A percentile compares a stretch with the other conserved stretches of the same genome.
phyloP scores from a whole-genome alignment of 139 green algal species.

The Haematococcus sp. region DNA sequence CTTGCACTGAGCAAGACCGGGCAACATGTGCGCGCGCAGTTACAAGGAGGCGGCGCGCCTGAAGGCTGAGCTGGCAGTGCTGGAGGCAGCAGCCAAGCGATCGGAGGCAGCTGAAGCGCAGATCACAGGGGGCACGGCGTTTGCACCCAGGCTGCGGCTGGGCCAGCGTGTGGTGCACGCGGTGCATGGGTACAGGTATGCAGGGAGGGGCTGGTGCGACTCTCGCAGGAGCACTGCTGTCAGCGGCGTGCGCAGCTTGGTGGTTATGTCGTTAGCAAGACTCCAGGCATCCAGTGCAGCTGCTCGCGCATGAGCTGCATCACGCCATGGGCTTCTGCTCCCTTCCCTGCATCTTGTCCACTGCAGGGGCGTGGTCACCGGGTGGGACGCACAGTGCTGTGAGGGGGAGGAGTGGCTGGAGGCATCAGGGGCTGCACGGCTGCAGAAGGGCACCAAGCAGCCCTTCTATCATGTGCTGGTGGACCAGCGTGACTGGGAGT shows the following conservation, averaged over 20 bases:
- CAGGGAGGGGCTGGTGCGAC: too few species aligned
- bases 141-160: conserved; percentile 38
- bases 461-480: conserved; percentile 68
- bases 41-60: conserved; percentile 69
- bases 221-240: too few species aligned
- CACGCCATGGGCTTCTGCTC: too few species aligned
- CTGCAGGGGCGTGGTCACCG: conserved; percentile 63
- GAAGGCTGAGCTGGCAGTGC: conserved; percentile 59
- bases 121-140: conserved; percentile 8
- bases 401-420: conserved; percentile 68
- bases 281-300: too few species aligned
- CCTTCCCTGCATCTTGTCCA: background rate
- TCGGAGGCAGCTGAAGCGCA: background rate
- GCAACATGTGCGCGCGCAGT: too few species aligned
- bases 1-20: too few species aligned
- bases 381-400: conserved; percentile 77
- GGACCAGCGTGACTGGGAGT: conserved; percentile 69
- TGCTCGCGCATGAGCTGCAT: too few species aligned
- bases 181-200: conserved; percentile 39
- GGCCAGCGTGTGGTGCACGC: conserved; percentile 72
- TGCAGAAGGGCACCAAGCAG: conserved; percentile 23
- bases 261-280: too few species aligned
- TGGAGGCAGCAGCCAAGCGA: conserved; percentile 53
- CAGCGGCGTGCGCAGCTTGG: too few species aligned
- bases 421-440: conserved; percentile 13